Percentiles rank a stretch among this genome's conserved stretches.
Evolutionary conservation across 2,329 filamentous ascomycete genomes (phyloP).

Genomic region (Hymenoscyphus fructigenus): DNA sequence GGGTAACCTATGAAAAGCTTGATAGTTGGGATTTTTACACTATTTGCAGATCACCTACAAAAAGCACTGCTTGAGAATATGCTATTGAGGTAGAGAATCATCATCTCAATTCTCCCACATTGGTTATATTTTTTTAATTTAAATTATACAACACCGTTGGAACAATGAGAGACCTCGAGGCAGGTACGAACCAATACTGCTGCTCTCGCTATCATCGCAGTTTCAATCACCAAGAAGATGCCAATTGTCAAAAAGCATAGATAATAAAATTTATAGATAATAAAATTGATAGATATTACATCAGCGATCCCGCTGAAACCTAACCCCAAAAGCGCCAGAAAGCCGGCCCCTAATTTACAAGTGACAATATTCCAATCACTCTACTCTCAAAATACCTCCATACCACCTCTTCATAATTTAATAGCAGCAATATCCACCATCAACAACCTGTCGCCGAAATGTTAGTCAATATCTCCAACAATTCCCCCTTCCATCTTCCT

Average conservation of each 20-base stretch:
- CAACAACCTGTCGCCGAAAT: conserved; percentile 20
- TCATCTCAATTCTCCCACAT: too few species aligned
- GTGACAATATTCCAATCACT: not conserved
- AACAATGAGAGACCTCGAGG: too few species aligned
- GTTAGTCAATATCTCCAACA: not conserved
- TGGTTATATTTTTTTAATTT: too few species aligned
- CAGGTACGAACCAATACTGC: too few species aligned
- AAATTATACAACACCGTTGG: too few species aligned
- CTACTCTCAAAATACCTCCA: not conserved
- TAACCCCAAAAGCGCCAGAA: not conserved
- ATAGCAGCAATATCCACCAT: conserved; percentile 28
- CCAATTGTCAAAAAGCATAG: too few species aligned
- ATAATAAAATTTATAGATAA: too few species aligned
- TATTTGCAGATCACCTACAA: too few species aligned
- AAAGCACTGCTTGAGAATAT: too few species aligned
- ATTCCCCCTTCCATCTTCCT: not conserved
- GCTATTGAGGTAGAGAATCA: too few species aligned
- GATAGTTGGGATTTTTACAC: not conserved
- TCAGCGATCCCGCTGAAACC: not conserved
- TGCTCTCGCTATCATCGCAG: too few species aligned
- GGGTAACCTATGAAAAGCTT: not conserved
- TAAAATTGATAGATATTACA: not conserved
- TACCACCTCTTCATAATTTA: not conserved
- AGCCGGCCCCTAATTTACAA: not conserved
- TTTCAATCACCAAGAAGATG: too few species aligned